phyloP scores from a whole-genome alignment of 495 filamentous ascomycete genomes.

The Daldinia caldariorum region DNA sequence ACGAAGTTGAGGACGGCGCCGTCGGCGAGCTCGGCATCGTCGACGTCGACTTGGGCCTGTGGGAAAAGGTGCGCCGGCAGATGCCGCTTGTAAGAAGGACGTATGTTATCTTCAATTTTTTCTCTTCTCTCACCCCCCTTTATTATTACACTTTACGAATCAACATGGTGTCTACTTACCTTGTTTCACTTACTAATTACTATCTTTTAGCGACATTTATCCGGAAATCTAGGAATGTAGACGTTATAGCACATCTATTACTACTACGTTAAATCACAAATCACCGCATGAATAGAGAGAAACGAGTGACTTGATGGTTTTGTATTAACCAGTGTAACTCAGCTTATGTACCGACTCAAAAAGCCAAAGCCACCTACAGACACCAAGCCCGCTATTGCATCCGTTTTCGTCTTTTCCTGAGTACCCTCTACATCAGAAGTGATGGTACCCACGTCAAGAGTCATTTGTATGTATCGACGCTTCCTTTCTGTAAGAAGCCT shows the following conservation, averaged over 20 bases:
- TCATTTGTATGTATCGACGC: conserved; percentile 17
- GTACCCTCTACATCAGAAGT: conserved; percentile 3
- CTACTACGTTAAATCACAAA: background rate
- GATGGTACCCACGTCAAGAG: background rate
- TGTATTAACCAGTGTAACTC: conserved; percentile 22
- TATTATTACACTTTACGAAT: too few species aligned
- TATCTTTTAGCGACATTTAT: conserved; percentile 65
- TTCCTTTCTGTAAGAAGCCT: conserved; percentile 9
- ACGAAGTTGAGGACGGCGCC: conserved; percentile 51
- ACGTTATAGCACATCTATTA: background rate
- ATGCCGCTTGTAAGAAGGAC: conserved; percentile 70
- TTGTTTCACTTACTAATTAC: background rate
- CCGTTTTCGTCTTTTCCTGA: background rate
- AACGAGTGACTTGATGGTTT: conserved; percentile 28
- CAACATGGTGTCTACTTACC: too few species aligned
- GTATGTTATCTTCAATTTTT: conserved; percentile 30
- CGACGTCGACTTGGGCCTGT: conserved; percentile 58
- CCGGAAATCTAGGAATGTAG: conserved; percentile 58
- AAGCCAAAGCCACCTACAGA: conserved; percentile 23
- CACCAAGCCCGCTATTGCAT: conserved; percentile 20
- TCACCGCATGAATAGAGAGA: background rate
- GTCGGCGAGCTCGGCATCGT: conserved; percentile 59
- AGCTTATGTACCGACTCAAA: conserved; percentile 28
- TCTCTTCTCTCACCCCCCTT: too few species aligned
- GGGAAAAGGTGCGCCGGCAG: conserved; percentile 62